Base-by-base conservation (phyloP, 192 early-diverging fungal genomes). In the Umbelopsis ramanniana region DNA sequence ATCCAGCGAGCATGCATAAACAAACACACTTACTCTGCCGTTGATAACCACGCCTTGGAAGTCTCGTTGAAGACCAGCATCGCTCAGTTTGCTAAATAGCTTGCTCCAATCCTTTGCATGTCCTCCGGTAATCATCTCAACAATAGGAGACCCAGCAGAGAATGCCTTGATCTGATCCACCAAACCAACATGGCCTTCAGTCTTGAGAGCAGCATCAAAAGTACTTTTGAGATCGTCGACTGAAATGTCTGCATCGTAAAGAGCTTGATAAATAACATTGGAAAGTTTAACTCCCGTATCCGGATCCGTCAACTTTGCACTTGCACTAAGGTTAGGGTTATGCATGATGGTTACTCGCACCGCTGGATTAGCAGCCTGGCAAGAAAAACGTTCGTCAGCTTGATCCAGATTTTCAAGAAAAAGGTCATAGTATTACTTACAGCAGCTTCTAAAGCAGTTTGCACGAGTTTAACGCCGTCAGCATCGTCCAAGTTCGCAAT, bases 21-120 rank as follows among this genome's bases (percentile, higher is more conserved):
- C 0, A 43, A 43, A 43, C 40, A 6, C 40, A 54, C 82, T 70
- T 75, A 90, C 79, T 23, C 91, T 83, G 8, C 90, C 91, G 57
- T 94, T 92, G 23, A 88, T 77, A n/a, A 90, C 77, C 22, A 92
- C 68, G 17, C 70, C 68, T 35, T 67, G 74, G 43, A 43, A 67
- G 54, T 21, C 66, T 52, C 15, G 67, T 14, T 21, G 77, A 70
- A 79, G 66, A 6, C 70, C 76, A 37, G 79, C 57, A 2, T 67
- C 33, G 40, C 52, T 50, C 35, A 78, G 53, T 14, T 46, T 43
- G 11, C 66, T 70, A 26, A 14, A 23, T 29, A 74, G 22, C 8
- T 46, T 48, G 11, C 33, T 48, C 69, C 72, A 73, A 33, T 67
- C 67, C 6, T 74, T 55, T 6, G 50, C 19, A n/a, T 74, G 23